Base-by-base conservation (phyloP, 2,329 filamentous ascomycete genomes). In the Aspergillus pseudoviridinutans region DNA sequence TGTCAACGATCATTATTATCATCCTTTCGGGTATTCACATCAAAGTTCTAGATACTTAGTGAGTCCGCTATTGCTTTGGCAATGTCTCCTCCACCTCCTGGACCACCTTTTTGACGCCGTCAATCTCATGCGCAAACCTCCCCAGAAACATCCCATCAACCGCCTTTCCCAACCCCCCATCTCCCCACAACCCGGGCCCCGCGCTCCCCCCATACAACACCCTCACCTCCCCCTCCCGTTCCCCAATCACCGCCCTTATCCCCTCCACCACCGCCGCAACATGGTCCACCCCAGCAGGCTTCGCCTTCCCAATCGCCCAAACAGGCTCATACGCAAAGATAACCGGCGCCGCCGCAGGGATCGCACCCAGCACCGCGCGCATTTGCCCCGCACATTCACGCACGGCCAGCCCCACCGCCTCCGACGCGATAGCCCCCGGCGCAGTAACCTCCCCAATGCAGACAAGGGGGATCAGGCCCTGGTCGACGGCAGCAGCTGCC, bases 301-400 rank as follows among this genome's bases (percentile, higher is more conserved):
- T 79, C 1, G 82, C 78, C 9, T 90, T 87, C 0, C 91, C 91
- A 72, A 94, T 95, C 0, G 91, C 91, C 91, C 91, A 95, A 1
- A 94, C 90, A 7, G 91, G 91, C 77, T 95, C 91, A 69, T 95
- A 95, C 0, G 91, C 91, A 57, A 95, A 81, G 6, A 93, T 83
- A 4, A 94, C 82, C 50, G 91, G 87, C 0, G 85, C 83, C 17
- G 84, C 79, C 10, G 78, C 78, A 0, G 86, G 81, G 7, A 93
- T 77, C 0, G 79, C 82, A 1, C 76, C 76, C 53, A 94, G 70
- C 2, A 90, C 85, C 1, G 84, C 78, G 42, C 80, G 79, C 56
- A 95, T 79, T 73, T 93, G 89, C 4, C 77, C 74, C 38, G 76
- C 78, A 66, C 89, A 90, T 71, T 92, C 87, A 14, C 79, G 73